Evolutionary conservation across 2,329 filamentous ascomycete genomes (phyloP), one percentile per base, ranked within the genome.

Genomic region (Paraphaeosphaeria sporulosa): DNA sequence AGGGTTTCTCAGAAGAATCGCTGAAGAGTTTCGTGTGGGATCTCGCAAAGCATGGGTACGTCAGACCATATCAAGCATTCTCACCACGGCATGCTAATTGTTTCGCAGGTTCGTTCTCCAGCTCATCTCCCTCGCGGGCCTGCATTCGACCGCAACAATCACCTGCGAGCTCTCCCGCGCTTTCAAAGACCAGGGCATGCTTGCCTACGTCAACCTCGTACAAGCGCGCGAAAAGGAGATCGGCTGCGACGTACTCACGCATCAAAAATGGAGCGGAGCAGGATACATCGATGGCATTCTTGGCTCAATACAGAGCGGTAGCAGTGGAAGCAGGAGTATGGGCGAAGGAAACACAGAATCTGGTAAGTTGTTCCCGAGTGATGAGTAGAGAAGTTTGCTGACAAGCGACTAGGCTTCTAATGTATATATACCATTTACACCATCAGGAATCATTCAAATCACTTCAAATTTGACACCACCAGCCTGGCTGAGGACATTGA

Each of bases 11-110:
- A 3, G 88, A 93, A 64, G 89, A 88, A 62, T 90, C 90, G 6
- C 85, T 99, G 57, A 93, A 91, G 81, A 93, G 87, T 6, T 99
- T 99, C 78, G 91, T 99, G 70, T 98, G 94, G 94, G 94, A 98
- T 77, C 88, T 99, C 66, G 95, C 94, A 9, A 88, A 89, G 75
- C 91, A 97, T 71, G 94, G 94, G 61, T 94, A 64, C 44, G 65
- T 60, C 3, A 89, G 74, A 87, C 88, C 10, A 25, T 25, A 19
- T 9, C 4, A 8, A 25, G 13, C 17, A 42, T 21, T 7, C 10
- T 19, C 10, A 13, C 19, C 7, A 42, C 21, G 3, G 19, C 43
- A 56, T 53, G 38, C 65, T 73, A 63, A 74, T 59, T 12, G 25
- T 48, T 38, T 13, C 12, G 5, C 61, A 83, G 83, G 38, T 90